Conservation (phyloP, 1,139 yeast genomes). For the Nakaseomyces kungkrabaensis region DNA sequence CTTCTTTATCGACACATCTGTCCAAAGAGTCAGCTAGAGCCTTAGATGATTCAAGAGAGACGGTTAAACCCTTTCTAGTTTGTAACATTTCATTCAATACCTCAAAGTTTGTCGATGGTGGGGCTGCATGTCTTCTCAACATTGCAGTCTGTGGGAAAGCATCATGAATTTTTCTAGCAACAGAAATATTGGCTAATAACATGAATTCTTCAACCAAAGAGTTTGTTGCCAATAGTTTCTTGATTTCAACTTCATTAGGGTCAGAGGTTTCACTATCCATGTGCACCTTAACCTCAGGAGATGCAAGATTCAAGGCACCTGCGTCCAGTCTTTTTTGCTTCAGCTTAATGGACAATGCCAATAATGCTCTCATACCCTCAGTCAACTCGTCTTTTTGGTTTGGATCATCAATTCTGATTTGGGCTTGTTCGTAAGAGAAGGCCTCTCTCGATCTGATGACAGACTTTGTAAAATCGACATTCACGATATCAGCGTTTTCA, state of each 20-base stretch:
- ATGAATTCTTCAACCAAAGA: conserved; percentile 96
- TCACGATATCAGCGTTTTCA: conserved; percentile 74
- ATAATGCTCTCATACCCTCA: conserved; percentile 74
- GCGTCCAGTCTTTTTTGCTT: conserved; percentile 82
- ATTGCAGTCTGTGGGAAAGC: conserved; percentile 97
- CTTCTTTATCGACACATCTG: conserved; percentile 68
- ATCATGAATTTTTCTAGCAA: conserved; percentile 83
- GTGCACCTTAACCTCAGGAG: conserved; percentile 96
- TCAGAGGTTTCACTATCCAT: conserved; percentile 96
- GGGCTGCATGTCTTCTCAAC: conserved; percentile 94
- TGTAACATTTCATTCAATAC: conserved; percentile 78
- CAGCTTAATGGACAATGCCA: conserved; percentile 67
- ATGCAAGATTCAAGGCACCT: conserved; percentile 93
- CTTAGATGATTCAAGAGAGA: conserved; percentile 77
- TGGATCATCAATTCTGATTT: conserved; percentile 77
- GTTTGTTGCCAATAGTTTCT: conserved; percentile 78
- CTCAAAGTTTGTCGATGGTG: conserved; percentile 91
- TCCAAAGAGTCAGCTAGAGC: conserved; percentile 92
- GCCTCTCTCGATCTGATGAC: conserved; percentile 89
- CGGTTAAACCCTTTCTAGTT: conserved; percentile 67
- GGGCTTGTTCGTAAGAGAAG: conserved; percentile 91
- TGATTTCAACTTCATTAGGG: conserved; percentile 92
- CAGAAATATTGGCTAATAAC: conserved; percentile 94
- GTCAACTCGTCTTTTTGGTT: conserved; percentile 75
- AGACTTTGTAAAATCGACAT: conserved; percentile 74